phyloP scores from a whole-genome alignment of 257 asterid species.

The Thymus mandschuricus region DNA sequence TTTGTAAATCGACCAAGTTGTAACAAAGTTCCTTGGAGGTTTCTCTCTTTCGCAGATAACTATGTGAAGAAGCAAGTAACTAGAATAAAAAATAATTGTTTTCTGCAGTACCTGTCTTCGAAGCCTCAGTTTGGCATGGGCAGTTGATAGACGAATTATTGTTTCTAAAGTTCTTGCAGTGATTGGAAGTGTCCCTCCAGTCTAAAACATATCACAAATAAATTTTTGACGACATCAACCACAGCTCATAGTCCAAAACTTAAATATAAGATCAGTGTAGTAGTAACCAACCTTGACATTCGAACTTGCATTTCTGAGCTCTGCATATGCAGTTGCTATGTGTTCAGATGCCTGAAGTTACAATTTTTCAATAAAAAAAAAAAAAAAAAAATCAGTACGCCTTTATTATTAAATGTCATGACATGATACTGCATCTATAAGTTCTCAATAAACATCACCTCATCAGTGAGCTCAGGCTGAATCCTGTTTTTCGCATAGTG shows the following conservation, averaged over 20 bases:
- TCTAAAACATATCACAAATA: slow-evolving; percentile 42
- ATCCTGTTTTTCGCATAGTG: slow-evolving; percentile 86
- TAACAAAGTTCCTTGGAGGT: neutral
- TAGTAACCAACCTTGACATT: slow-evolving; percentile 66
- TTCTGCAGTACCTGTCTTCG: slow-evolving; percentile 67
- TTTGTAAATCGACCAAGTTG: neutral
- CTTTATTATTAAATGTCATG: neutral
- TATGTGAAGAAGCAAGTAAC: neutral
- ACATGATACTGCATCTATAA: neutral
- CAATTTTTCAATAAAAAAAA: neutral
- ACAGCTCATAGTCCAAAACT: slow-evolving; percentile 18
- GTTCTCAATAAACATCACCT: slow-evolving; percentile 50
- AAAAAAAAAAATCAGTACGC: slow-evolving; percentile 30
- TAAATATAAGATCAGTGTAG: slow-evolving; percentile 30
- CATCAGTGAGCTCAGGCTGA: slow-evolving; percentile 95
- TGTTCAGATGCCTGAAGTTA: slow-evolving; percentile 83
- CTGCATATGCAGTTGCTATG: slow-evolving; percentile 91
- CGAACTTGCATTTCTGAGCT: slow-evolving; percentile 86
- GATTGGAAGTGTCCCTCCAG: slow-evolving; percentile 96
- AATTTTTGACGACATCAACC: slow-evolving; percentile 18
- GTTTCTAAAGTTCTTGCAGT: slow-evolving; percentile 98
- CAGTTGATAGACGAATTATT: slow-evolving; percentile 91
- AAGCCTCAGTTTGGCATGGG: slow-evolving; percentile 93
- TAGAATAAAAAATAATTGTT: neutral
- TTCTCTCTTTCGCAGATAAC: neutral